Evolutionary conservation across 1,284 basidiomycete genomes (phyloP).

Genomic region (Blastosporella zonata): DNA sequence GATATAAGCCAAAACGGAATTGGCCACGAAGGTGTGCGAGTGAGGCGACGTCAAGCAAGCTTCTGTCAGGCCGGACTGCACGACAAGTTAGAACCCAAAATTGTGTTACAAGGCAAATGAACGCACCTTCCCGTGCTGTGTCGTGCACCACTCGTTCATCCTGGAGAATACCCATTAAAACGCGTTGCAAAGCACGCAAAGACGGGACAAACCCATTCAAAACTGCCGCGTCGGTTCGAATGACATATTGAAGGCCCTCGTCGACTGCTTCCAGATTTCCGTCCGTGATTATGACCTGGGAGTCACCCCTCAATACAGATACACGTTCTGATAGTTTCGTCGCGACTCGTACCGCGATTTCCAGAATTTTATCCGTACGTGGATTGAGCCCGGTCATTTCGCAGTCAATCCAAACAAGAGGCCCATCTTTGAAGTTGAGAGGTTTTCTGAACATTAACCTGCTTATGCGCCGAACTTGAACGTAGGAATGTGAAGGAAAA

Average conservation of each 20-base stretch:
- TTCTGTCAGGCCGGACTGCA: constrained; percentile 68
- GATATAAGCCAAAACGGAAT: constrained; percentile 64
- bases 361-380: constrained; percentile 68
- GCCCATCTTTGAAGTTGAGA: constrained; percentile 53
- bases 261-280: constrained; percentile 75
- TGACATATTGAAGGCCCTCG: constrained; percentile 69
- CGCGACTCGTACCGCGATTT: constrained; percentile 71
- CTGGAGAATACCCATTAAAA: constrained; percentile 32
- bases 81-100: background rate
- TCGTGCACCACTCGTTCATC: constrained; percentile 76
- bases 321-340: background rate
- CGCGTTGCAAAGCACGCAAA: background rate
- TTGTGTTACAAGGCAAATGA: background rate
- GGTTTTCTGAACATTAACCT: constrained; percentile 18
- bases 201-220: constrained; percentile 55
- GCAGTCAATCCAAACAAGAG: constrained; percentile 86
- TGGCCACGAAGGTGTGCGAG: constrained; percentile 50
- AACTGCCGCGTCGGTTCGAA: constrained; percentile 58
- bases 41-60: constrained; percentile 66
- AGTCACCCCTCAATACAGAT: background rate
- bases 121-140: constrained; percentile 66
- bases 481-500: constrained; percentile 3
- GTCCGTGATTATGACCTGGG: constrained; percentile 77
- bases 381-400: constrained; percentile 77
- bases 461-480: background rate